Evolutionary conservation across 2,329 filamentous ascomycete genomes (phyloP), one percentile per base, ranked within the genome.

Genomic region (Talaromyces funiculosus): DNA sequence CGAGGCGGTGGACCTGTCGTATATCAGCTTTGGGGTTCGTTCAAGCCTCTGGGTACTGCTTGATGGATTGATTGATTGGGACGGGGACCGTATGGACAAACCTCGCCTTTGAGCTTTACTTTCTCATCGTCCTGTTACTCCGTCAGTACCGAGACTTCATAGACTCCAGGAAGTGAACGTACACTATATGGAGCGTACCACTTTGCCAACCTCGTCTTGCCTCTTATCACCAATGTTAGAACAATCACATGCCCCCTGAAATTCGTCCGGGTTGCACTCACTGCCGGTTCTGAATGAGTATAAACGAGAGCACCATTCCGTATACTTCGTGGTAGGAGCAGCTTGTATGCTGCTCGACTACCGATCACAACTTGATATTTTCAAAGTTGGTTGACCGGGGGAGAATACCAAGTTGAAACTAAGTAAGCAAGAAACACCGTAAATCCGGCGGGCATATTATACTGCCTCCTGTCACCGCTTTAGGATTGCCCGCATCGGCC

Each of bases 41-140:
- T n/a, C n/a, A 16, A 22, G 55, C 29, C 37, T 47, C 24, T 35
- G 29, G 10, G 18, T 16, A 18, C 6, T 43, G 16, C 9, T 38
- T 14, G 37, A 59, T 40, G 31, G 42, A 57, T 22, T 45, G 20
- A n/a, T n/a, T n/a, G n/a, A n/a, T n/a, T n/a, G 24, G 33, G 16
- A 37, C 37, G 42, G 22, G 29, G 22, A 33, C n/a, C n/a, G n/a
- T 33, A 7, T 16, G 10, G 18, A 33, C 80, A 61, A 79, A 91
- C 90, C 81, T 99, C 94, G 83, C 94, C 94, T 78, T 99, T 99
- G 70, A 99, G 83, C 80, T 96, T 97, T 76, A 99, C 90, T 82
- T 99, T 99, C 76, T 99, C 92, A 76, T 97, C 93, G 82, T 99
- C 94, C 83, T 86, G 59, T 1, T 42, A 3, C 33, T 4, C 6